Conservation (phyloP, 306 rosid genomes). For the Quercus engelmannii region DNA sequence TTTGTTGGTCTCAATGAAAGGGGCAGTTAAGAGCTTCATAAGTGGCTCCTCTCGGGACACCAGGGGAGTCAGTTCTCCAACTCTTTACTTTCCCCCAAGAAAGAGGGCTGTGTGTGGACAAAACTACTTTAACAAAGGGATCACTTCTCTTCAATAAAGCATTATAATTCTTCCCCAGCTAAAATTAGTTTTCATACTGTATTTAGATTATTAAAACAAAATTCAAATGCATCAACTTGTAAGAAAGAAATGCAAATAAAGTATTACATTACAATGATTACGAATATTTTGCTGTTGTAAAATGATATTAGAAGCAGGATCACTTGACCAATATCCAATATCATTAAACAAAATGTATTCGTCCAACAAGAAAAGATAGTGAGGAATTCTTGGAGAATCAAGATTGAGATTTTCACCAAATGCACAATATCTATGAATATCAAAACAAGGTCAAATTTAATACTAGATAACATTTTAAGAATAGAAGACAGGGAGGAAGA, state of each 20-base stretch:
- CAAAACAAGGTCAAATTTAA: no score
- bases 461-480: no score
- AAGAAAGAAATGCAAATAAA: not conserved
- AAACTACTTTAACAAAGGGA: not conserved
- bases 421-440: no score
- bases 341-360: not conserved
- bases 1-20: constrained; percentile 60
- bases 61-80: constrained; percentile 67
- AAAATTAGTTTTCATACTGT: no score
- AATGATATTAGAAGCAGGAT: not conserved
- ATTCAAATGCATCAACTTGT: no score
- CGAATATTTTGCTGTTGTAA: not conserved
- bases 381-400: not conserved
- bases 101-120: not conserved
- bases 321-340: not conserved
- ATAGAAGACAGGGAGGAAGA: no score
- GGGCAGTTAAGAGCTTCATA: constrained; percentile 69
- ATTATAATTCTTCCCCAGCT: not conserved
- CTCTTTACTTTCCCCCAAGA: not conserved
- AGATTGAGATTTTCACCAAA: not conserved
- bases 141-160: not conserved
- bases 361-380: not conserved
- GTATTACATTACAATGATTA: not conserved
- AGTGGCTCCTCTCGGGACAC: constrained; percentile 88
- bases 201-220: no score